Evolutionary conservation across 2,329 filamentous ascomycete genomes (phyloP), one percentile per base, ranked within the genome.

Genomic region (Aaosphaeria arxii): DNA sequence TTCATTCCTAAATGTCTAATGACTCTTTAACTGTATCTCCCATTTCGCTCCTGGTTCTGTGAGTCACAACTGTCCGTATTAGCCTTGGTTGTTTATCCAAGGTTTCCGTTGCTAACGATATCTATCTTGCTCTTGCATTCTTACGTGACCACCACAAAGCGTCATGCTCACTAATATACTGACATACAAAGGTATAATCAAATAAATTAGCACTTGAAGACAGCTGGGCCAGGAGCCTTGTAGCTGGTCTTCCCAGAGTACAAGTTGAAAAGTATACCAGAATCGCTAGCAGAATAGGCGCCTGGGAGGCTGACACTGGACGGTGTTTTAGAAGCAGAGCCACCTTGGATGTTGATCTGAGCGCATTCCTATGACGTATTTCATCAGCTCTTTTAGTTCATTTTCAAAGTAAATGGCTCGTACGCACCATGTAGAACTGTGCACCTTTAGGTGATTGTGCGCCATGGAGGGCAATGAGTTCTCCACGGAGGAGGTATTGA

Each of bases 151-250:
- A 24, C 17, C 3, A 24, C 3, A 2, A 24, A 24, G 17, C 17
- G 3, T 24, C 17, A 24, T 24, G 17, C 17, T 24, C 17, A 3
- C 17, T 24, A 3, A 24, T 24, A 24, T 24, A 24, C 17, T 24
- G 3, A 24, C 17, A 24, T 24, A 24, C 3, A 3, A 24, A 24
- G 17, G 17, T 40, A n/a, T 40, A 9, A n/a, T 40, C 6, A 17
- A 32, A 29, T 33, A 17, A 41, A 38, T 56, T 67, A 80, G 61
- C 78, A 81, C 36, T 63, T 73, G 53, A 81, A 79, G 4, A 80
- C 64, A 1, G 69, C 61, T 33, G 78, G 78, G 0, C 78, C 78
- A 0, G 78, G 78, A 13, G 77, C 69, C 3, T 65, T 76, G 47
- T 81, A 80, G 7, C 66, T 63, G 55, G 61, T 58, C 44, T 55